Conservation (phyloP, 176 grass and related monocot genomes). For the Rhipidocladum racemiflorum region DNA sequence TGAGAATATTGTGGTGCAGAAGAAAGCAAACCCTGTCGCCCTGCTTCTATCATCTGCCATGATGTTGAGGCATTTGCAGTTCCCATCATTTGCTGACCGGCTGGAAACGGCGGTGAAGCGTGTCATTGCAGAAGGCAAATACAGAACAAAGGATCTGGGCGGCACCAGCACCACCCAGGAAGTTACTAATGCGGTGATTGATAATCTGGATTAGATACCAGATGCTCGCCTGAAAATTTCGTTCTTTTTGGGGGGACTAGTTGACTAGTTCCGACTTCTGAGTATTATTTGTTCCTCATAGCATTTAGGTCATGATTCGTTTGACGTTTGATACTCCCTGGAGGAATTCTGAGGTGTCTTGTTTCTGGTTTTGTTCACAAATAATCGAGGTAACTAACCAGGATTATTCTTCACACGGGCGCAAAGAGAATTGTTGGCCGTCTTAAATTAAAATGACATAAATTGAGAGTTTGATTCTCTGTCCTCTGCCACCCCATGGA, state of each 20-base stretch:
- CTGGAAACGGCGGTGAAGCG: slow-evolving; percentile 78
- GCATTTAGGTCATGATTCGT: slow-evolving; percentile 34
- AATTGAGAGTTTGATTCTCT: not conserved
- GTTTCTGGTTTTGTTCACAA: slow-evolving; percentile 34
- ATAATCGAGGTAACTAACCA: slow-evolving; percentile 44
- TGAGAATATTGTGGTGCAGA: slow-evolving; percentile 62
- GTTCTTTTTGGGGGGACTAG: slow-evolving; percentile 43
- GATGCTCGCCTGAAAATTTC: slow-evolving; percentile 16
- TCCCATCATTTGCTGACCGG: slow-evolving; percentile 86
- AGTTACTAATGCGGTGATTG: slow-evolving; percentile 77
- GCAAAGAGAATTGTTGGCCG: not conserved
- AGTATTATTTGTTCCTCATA: slow-evolving; percentile 37
- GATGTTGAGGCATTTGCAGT: slow-evolving; percentile 91
- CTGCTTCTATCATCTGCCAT: slow-evolving; percentile 87
- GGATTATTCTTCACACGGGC: not conserved
- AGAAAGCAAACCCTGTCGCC: slow-evolving; percentile 81
- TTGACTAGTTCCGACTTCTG: slow-evolving; percentile 25
- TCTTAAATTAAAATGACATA: slow-evolving; percentile 11
- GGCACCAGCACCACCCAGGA: slow-evolving; percentile 83
- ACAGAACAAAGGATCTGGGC: slow-evolving; percentile 80
- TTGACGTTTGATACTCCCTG: not conserved
- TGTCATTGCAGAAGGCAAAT: slow-evolving; percentile 56
- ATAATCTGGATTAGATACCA: slow-evolving; percentile 57
- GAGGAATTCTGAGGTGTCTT: not conserved
- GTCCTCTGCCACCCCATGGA: not conserved